Evolutionary conservation across 169 alveolate species (phyloP), one percentile per base, ranked within the genome.

Genomic region (Eimeria falciformis): DNA sequence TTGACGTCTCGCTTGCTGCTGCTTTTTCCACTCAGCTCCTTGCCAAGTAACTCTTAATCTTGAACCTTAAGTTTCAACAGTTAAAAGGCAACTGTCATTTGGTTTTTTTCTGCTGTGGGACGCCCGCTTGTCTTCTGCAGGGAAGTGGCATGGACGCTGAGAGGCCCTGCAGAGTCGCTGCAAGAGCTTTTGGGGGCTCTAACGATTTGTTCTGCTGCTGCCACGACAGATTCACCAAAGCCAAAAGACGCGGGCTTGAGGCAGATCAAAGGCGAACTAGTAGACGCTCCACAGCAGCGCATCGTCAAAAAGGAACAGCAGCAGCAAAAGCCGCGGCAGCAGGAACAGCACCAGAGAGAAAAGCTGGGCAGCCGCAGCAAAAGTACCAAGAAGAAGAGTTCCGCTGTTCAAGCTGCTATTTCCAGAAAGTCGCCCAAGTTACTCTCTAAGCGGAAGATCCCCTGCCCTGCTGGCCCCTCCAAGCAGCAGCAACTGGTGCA

Each of bases 51-150:
- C n/a, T 14, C 62, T 11, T 50, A 50, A 62, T n/a, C n/a, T 50
- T 50, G 62, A 50, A 50, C 14, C n/a, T 50, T n/a, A n/a, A n/a
- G n/a, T n/a, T n/a, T n/a, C n/a, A n/a, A n/a, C n/a, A n/a, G n/a
- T n/a, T n/a, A n/a, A n/a, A n/a, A n/a, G n/a, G n/a, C n/a, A n/a
- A n/a, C 62, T 11, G 14, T 50, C 14, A 50, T 50, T 11, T 50
- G 14, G 7, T 7, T 50, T 11, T 50, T 7, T 50, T 50, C 62
- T 14, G 7, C 62, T 14, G 7, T 11, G 53, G 86, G 92, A 5
- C 77, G 78, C 18, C 50, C 53, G 40, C 68, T 50, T 62, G 55
- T 66, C 65, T 77, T 53, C 21, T 81, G 53, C 92, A 87, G 71
- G 73, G 75, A 71, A 69, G 81, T 71, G 21, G 33, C 73, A 9